Evolutionary conservation across 176 grass and related monocot species (phyloP), one percentile per base, ranked within the genome.

Genomic region (Ananas comosus): DNA sequence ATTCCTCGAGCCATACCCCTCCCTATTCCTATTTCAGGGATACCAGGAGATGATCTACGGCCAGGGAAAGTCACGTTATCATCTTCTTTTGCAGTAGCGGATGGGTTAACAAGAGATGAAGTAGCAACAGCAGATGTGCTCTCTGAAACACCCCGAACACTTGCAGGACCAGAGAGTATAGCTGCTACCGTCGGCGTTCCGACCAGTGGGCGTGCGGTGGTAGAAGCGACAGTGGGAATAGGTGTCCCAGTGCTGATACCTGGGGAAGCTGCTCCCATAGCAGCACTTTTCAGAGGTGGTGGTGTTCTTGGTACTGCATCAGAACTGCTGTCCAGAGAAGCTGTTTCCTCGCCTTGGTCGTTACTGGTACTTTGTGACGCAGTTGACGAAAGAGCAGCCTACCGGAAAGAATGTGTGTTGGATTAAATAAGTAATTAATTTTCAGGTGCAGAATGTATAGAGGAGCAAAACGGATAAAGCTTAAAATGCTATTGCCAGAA

Each of bases 31-130:
- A 81, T 66, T 80, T 92, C 89, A 19, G 76, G 79, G 64, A 93
- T 79, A 28, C 82, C 84, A 70, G 95, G 95, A 75, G 89, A 96
- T 65, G 86, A 64, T 70, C 86, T 82, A 12, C 79, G 83, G 9
- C 70, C 84, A 75, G 90, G 84, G 68, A 93, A 80, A 64, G 47
- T 88, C 85, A 81, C 83, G 56, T 51, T 79, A 65, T 91, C 95
- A 75, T 99, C 95, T 71, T 99, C 95, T 81, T 91, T 99, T 65
- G 73, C 64, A 17, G 80, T 52, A 53, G 23, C 72, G 52, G 87
- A 79, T 90, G 77, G 75, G 69, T 75, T 89, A 65, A 72, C 58
- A 77, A 81, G 80, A 73, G 79, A 56, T 74, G 72, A 18, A 57
- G 84, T 72, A 63, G 74, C 48, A 79, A 77, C 63, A 83, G 74